phyloP scores from a whole-genome alignment of 768 basidiomycete genomes.

The Coprinopsis strossmayeri region DNA sequence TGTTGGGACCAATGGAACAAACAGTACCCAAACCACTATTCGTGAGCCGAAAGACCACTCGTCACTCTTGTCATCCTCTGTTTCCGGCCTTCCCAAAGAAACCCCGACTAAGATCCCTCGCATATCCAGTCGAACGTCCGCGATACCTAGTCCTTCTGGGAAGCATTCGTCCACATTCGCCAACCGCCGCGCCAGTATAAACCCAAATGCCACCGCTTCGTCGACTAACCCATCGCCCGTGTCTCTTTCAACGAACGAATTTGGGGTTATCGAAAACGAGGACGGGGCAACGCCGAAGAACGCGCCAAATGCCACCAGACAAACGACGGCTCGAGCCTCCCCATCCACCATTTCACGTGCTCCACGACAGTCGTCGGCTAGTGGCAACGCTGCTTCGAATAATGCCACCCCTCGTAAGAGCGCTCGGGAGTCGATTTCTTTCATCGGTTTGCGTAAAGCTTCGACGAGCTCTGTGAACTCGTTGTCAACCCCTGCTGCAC shows the following conservation, averaged over 20 bases:
- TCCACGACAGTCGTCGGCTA: slow-evolving; percentile 55
- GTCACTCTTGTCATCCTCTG: slow-evolving; percentile 45
- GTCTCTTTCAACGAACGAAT: slow-evolving; percentile 55
- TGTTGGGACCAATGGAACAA: slow-evolving; percentile 55
- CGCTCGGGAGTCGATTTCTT: slow-evolving; percentile 76
- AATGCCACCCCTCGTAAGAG: slow-evolving; percentile 53
- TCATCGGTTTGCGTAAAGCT: slow-evolving; percentile 71
- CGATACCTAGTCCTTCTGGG: slow-evolving; percentile 64
- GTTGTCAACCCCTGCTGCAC: slow-evolving; percentile 42
- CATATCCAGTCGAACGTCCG: slow-evolving; percentile 80
- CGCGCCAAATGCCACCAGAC: slow-evolving; percentile 32
- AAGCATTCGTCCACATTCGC: slow-evolving; percentile 45
- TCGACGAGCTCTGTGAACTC: slow-evolving; percentile 80
- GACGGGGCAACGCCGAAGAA: slow-evolving; percentile 44
- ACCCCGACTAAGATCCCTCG: slow-evolving; percentile 92
- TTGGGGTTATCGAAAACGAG: slow-evolving; percentile 69
- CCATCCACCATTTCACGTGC: slow-evolving; percentile 58
- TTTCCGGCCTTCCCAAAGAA: slow-evolving; percentile 58
- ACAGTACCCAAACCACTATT: slow-evolving; percentile 36
- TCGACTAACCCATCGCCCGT: slow-evolving; percentile 64
- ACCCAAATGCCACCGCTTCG: slow-evolving; percentile 32
- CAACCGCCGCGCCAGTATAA: slow-evolving; percentile 56
- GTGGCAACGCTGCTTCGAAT: slow-evolving; percentile 32
- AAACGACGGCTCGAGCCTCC: slow-evolving; percentile 57
- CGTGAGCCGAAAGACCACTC: slow-evolving; percentile 38